Evolutionary conservation across 2,329 filamentous ascomycete species (phyloP).

Genomic region (Alternaria viburni): DNA sequence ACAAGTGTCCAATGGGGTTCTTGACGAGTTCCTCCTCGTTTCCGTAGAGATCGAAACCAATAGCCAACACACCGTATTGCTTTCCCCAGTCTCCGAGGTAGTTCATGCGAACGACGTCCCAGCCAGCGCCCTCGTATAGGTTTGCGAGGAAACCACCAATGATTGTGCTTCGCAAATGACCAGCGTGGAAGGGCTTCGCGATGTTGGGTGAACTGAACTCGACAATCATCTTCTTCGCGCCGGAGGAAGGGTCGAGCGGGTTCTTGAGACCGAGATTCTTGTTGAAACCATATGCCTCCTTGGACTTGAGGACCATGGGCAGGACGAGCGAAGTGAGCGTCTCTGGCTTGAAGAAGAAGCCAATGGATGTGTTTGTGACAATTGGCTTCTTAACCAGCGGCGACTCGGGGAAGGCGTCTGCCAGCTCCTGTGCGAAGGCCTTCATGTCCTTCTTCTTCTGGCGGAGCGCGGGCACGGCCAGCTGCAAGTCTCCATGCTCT

Average conservation of each 20-base stretch:
- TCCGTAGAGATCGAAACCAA: constrained; percentile 78
- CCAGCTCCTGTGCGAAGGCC: constrained; percentile 62
- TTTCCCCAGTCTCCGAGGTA: constrained; percentile 83
- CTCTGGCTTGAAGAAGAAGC: constrained; percentile 79
- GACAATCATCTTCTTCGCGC: constrained; percentile 72
- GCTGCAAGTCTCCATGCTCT: constrained; percentile 81
- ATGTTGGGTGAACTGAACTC: constrained; percentile 89
- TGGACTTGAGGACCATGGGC: constrained; percentile 70
- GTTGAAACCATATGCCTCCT: constrained; percentile 68
- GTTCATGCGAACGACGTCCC: constrained; percentile 74
- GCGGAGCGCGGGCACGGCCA: constrained; percentile 80
- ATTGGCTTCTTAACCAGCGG: constrained; percentile 74
- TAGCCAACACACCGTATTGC: constrained; percentile 72
- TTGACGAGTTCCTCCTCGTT: constrained; percentile 71
- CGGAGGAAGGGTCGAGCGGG: constrained; percentile 64
- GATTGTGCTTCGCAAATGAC: constrained; percentile 77
- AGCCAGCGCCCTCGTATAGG: constrained; percentile 70
- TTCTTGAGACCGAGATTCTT: constrained; percentile 65
- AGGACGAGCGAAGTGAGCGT: constrained; percentile 71
- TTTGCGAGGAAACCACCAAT: constrained; percentile 76
- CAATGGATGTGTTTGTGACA: constrained; percentile 71
- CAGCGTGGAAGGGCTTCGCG: constrained; percentile 80
- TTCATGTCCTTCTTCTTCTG: constrained; percentile 70
- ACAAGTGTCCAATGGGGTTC: constrained; percentile 83
- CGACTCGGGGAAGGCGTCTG: constrained; percentile 71